Conservation (phyloP, 139 green algal genomes). For the Chlorella ohadii region DNA sequence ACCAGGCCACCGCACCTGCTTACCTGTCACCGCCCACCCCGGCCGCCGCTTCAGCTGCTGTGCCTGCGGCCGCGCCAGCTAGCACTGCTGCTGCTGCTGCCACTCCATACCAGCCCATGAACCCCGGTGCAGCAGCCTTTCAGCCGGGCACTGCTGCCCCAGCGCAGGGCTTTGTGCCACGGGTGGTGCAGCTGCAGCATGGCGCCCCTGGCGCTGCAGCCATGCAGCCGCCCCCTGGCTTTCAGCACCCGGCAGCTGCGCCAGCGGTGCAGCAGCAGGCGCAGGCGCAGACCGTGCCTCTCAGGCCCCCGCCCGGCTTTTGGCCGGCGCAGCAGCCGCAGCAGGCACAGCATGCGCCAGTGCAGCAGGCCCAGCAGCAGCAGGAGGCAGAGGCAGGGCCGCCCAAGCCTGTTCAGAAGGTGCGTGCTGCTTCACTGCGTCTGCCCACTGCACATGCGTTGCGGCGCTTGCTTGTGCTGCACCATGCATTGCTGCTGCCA, state of each 20-base stretch:
- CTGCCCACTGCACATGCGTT: too few species aligned
- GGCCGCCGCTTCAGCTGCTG: not conserved
- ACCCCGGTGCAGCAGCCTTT: not conserved
- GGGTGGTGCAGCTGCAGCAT: constrained; percentile 11
- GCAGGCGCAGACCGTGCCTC: not conserved
- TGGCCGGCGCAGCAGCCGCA: not conserved
- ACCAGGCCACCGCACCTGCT: too few species aligned
- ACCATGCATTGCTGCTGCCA: not conserved
- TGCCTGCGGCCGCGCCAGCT: too few species aligned
- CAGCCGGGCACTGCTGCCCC: not conserved
- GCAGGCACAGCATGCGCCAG: not conserved
- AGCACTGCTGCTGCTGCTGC: not conserved
- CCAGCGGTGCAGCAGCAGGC: not conserved
- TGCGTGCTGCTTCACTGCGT: not conserved
- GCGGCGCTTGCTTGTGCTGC: not conserved
- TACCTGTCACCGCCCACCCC: too few species aligned
- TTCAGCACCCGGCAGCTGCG: not conserved
- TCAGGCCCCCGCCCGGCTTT: too few species aligned
- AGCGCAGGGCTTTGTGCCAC: constrained; percentile 9
- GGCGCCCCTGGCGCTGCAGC: not conserved
- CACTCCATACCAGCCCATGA: not conserved
- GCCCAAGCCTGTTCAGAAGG: not conserved
- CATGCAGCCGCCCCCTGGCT: not conserved
- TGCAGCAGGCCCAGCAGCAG: not conserved
- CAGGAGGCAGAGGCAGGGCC: not conserved